phyloP scores from a whole-genome alignment of 2,329 filamentous ascomycete species.

The Curvularia hawaiiensis region DNA sequence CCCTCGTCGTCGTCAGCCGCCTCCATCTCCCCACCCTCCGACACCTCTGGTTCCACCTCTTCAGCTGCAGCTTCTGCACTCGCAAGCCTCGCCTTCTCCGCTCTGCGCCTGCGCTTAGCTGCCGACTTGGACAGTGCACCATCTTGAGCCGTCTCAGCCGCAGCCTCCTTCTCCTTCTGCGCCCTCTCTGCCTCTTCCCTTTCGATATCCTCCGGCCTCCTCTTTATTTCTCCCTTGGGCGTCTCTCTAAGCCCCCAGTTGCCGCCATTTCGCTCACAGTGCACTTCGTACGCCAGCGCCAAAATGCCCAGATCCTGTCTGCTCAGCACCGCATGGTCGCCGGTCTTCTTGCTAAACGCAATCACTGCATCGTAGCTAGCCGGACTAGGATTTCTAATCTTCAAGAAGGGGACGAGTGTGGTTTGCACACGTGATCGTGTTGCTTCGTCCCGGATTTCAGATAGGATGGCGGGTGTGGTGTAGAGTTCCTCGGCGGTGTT shows the following conservation, averaged over 20 bases:
- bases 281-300: slow-evolving; percentile 91
- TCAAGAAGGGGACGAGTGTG: slow-evolving; percentile 83
- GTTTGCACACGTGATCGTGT: slow-evolving; percentile 83
- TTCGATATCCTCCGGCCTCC: slow-evolving; percentile 46
- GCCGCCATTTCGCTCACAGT: slow-evolving; percentile 87
- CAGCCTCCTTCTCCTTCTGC: slow-evolving; percentile 29
- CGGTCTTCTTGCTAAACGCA: slow-evolving; percentile 86
- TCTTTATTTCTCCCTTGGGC: slow-evolving; percentile 79
- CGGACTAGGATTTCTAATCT: slow-evolving; percentile 72
- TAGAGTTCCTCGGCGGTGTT: slow-evolving; percentile 67
- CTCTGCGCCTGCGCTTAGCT: slow-evolving; percentile 17
- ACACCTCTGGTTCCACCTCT: not conserved
- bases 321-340: slow-evolving; percentile 86
- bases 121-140: slow-evolving; percentile 8
- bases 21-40: slow-evolving; percentile 5
- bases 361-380: slow-evolving; percentile 79
- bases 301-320: slow-evolving; percentile 87
- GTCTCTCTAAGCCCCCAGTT: slow-evolving; percentile 81
- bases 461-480: slow-evolving; percentile 83
- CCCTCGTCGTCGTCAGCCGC: slow-evolving; percentile 16
- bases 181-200: slow-evolving; percentile 30
- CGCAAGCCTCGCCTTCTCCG: slow-evolving; percentile 1
- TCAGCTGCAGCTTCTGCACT: slow-evolving; percentile 2
- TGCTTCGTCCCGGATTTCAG: slow-evolving; percentile 84
- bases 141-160: slow-evolving; percentile 36